These are phyloP conservation scores for Daedaleopsis nitida DNA, from an alignment of 768 basidiomycete genomes.

Conservation along the genomic window DNA sequence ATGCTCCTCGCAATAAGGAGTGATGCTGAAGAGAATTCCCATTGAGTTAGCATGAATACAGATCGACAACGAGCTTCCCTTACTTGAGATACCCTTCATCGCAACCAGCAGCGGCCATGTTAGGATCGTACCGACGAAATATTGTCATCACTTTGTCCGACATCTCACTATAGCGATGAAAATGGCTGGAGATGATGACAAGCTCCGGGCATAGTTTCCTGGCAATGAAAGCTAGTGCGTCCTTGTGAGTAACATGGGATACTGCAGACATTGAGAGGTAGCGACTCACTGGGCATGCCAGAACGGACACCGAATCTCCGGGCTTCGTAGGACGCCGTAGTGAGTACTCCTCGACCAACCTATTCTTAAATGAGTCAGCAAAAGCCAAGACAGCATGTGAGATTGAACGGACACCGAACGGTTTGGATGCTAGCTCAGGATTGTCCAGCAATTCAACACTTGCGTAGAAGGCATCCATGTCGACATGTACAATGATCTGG, in stretches of 20 bases:
- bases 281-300: conserved; percentile 82
- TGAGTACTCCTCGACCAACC: conserved; percentile 84
- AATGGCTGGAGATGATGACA: conserved; percentile 62
- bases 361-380: conserved; percentile 18
- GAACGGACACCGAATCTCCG: conserved; percentile 89
- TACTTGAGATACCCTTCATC: conserved; percentile 95
- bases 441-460: conserved; percentile 74
- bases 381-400: no score
- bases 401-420: conserved; percentile 60
- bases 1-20: conserved; percentile 75
- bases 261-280: background rate
- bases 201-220: conserved; percentile 93
- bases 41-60: no score
- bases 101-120: conserved; percentile 74
- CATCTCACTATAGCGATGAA: conserved; percentile 66
- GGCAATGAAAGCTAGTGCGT: conserved; percentile 71
- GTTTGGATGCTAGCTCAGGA: conserved; percentile 65
- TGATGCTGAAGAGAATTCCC: conserved; percentile 56
- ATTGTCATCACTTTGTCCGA: conserved; percentile 72
- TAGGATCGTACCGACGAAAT: conserved; percentile 70
- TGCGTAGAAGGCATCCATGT: conserved; percentile 94
- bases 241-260: background rate
- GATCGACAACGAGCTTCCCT: no score
- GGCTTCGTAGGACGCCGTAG: conserved; percentile 91
- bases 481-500: conserved; percentile 89